Percentiles rank a stretch among this genome's conserved stretches.
phyloP scores from a whole-genome alignment of 495 filamentous ascomycete genomes.

The Aspergillus campestris region DNA sequence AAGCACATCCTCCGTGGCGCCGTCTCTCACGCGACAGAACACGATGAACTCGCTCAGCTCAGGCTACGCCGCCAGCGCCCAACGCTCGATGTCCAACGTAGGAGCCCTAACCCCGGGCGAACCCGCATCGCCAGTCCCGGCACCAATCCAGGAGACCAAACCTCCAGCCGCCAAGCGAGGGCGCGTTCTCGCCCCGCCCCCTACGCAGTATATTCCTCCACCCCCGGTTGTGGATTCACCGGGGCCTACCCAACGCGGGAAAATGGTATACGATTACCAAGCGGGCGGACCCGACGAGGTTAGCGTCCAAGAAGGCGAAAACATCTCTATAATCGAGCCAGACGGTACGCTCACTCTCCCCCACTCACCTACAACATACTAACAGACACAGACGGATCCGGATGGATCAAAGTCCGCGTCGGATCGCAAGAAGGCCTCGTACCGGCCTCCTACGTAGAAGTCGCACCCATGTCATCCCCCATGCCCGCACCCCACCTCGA shows the following conservation, averaged over 20 bases:
- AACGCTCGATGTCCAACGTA: slow-evolving; percentile 59
- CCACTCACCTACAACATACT: background rate
- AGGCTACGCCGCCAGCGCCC: slow-evolving; percentile 72
- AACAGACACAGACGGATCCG: slow-evolving; percentile 62
- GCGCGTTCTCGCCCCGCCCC: slow-evolving; percentile 79
- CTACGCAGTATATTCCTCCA: slow-evolving; percentile 64
- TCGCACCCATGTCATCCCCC: slow-evolving; percentile 37
- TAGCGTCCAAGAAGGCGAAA: slow-evolving; percentile 64
- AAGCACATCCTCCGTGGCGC: slow-evolving; percentile 31
- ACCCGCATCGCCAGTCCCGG: slow-evolving; percentile 20
- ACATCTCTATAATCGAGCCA: slow-evolving; percentile 70
- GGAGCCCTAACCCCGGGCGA: slow-evolving; percentile 31
- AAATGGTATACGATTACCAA: slow-evolving; percentile 84
- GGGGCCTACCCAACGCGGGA: slow-evolving; percentile 56
- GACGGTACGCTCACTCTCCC: slow-evolving; percentile 57
- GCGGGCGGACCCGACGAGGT: slow-evolving; percentile 73
- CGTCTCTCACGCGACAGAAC: slow-evolving; percentile 65
- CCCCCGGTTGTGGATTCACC: slow-evolving; percentile 37
- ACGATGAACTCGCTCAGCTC: slow-evolving; percentile 93
- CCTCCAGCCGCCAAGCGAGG: slow-evolving; percentile 45
- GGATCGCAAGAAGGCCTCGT: slow-evolving; percentile 70
- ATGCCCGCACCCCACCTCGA: slow-evolving; percentile 32
- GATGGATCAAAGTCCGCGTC: slow-evolving; percentile 76
- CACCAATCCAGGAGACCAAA: slow-evolving; percentile 27
- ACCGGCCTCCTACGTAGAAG: slow-evolving; percentile 72